These are phyloP conservation scores for Pseudocercospora ulei DNA, from an alignment of 2,329 filamentous ascomycete species.

Conservation along the genomic window DNA sequence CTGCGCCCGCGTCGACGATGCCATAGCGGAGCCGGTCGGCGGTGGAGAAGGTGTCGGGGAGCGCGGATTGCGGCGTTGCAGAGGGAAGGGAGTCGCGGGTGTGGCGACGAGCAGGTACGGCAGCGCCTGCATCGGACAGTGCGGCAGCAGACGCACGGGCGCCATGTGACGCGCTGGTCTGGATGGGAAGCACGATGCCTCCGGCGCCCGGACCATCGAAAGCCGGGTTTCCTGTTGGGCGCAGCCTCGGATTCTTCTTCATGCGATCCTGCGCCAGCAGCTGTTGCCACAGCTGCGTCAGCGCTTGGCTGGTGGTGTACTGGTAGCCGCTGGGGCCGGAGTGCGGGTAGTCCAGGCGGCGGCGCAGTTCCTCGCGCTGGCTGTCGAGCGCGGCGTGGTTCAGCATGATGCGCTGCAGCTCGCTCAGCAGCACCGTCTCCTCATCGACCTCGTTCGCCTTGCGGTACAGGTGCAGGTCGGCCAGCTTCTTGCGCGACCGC, in stretches of 20 bases:
- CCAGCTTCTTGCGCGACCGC: conserved; percentile 71
- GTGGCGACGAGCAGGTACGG: conserved; percentile 15
- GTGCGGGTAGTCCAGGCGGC: conserved; percentile 68
- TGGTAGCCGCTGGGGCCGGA: conserved; percentile 46
- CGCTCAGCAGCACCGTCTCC: conserved; percentile 77
- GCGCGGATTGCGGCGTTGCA: conserved; percentile 36
- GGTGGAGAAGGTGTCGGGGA: conserved; percentile 52
- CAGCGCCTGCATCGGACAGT: conserved; percentile 24
- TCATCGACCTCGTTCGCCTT: conserved; percentile 82
- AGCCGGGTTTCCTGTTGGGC: conserved; percentile 27
- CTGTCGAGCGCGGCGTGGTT: conserved; percentile 77
- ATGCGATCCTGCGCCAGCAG: conserved; percentile 74
- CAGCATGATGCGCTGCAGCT: conserved; percentile 83
- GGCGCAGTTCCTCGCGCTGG: conserved; percentile 70
- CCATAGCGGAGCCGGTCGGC: conserved; percentile 73
- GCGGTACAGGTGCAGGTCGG: conserved; percentile 65
- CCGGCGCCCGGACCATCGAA: conserved; percentile 18
- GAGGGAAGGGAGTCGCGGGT: conserved; percentile 38
- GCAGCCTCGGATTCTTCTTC: conserved; percentile 62
- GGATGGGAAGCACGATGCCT: conserved; percentile 15
- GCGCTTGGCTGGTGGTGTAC: conserved; percentile 71
- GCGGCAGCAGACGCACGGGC: conserved; percentile 40
- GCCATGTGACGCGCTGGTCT: conserved; percentile 24
- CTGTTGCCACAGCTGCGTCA: conserved; percentile 71
- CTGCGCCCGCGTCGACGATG: conserved; percentile 47